Evolutionary conservation across 805 yeast species (phyloP).

Genomic region (Myxozyma sirexii): DNA sequence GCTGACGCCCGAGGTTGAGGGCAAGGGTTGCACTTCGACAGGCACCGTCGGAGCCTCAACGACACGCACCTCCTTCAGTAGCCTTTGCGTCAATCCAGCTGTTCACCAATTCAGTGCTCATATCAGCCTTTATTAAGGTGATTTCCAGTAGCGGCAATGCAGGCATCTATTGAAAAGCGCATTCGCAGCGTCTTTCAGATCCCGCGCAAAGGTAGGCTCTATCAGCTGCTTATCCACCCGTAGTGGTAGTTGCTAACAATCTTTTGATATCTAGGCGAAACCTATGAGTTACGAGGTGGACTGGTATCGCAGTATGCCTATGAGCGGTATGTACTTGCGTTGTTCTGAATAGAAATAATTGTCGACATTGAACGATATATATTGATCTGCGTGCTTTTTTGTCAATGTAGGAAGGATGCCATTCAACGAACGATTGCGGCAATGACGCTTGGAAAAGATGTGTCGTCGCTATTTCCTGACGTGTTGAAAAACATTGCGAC

Average conservation of each 20-base stretch:
- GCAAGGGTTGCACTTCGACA: not conserved
- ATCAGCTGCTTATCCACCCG: not conserved
- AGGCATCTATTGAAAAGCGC: constrained; percentile 51
- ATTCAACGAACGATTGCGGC: constrained; percentile 96
- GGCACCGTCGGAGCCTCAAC: not conserved
- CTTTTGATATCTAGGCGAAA: constrained; percentile 55
- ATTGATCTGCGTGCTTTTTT: not conserved
- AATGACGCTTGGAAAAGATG: constrained; percentile 98
- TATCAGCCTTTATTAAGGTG: not conserved
- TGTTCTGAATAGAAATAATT: not conserved
- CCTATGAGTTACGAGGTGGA: constrained; percentile 87
- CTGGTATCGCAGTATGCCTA: constrained; percentile 92
- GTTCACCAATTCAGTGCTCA: not conserved
- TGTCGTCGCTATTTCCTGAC: constrained; percentile 91
- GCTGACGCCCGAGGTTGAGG: not conserved
- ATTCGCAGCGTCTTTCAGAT: constrained; percentile 59
- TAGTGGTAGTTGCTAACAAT: not conserved
- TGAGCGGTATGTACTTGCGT: constrained; percentile 50
- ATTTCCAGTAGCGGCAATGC: constrained; percentile 11
- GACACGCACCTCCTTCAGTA: not conserved
- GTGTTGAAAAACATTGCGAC: constrained; percentile 96
- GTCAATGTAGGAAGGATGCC: constrained; percentile 75
- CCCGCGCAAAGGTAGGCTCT: constrained; percentile 53
- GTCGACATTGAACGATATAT: not conserved
- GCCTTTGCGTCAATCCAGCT: not conserved